A percentile compares a stretch with the other conserved stretches of the same genome.
Conservation (phyloP, 1,284 basidiomycete species). For the Pseudozyma sp. region DNA sequence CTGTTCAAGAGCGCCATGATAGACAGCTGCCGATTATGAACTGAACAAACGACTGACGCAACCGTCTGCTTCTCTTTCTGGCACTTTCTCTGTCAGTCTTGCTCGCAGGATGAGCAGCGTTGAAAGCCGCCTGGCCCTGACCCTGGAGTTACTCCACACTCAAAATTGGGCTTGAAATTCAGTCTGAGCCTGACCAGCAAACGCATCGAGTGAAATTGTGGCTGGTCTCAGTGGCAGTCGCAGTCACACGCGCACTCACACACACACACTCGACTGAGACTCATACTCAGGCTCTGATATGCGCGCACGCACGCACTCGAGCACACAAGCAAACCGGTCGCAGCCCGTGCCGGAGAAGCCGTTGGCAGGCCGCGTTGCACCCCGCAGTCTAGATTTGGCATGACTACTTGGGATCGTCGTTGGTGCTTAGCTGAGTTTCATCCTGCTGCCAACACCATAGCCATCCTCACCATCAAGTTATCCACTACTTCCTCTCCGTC, state of each 20-base stretch:
- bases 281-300: background rate
- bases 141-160: background rate
- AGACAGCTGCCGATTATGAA: too few relatives aligned
- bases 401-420: too few relatives aligned
- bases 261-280: background rate
- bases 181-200: background rate
- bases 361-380: too few relatives aligned
- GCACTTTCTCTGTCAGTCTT: constrained; percentile 18
- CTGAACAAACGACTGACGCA: background rate
- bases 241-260: background rate
- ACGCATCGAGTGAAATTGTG: background rate
- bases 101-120: too few relatives aligned
- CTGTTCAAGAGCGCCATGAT: too few relatives aligned
- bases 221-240: background rate
- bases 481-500: too few relatives aligned
- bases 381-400: too few relatives aligned
- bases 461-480: too few relatives aligned
- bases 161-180: background rate
- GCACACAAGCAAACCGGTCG: background rate
- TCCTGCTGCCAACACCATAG: too few relatives aligned
- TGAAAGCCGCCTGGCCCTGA: too few relatives aligned
- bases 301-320: background rate
- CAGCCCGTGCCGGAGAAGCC: too few relatives aligned
- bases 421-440: too few relatives aligned
- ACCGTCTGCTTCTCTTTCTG: constrained; percentile 8